phyloP scores from a whole-genome alignment of 805 yeast species.

The Kuraishia floccosa region DNA sequence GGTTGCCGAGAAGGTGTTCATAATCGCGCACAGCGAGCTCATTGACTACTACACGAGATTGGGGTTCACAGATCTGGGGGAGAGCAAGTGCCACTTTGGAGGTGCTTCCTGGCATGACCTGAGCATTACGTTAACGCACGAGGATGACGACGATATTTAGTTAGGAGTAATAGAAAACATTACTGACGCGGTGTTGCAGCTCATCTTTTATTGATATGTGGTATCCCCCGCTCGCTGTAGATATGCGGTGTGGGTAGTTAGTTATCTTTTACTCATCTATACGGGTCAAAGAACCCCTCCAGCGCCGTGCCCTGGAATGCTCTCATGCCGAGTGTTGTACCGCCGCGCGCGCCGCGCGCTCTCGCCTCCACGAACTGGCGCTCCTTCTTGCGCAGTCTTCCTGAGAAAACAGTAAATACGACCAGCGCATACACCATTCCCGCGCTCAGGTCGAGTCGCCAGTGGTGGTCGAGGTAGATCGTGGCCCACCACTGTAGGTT shows the following conservation, averaged over 20 bases:
- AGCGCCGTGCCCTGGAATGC: conserved; percentile 37
- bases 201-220: neutral
- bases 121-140: conserved; percentile 25
- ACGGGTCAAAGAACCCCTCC: conserved; percentile 45
- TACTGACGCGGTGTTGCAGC: too few species aligned
- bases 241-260: too few species aligned
- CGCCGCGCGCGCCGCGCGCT: conserved; percentile 24
- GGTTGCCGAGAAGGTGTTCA: conserved; percentile 65
- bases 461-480: conserved; percentile 64
- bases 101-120: conserved; percentile 54
- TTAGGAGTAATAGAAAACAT: too few species aligned
- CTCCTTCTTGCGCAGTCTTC: conserved; percentile 23
- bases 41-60: conserved; percentile 70
- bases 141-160: conserved; percentile 33
- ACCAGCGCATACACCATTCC: conserved; percentile 43
- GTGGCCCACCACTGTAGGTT: conserved; percentile 66
- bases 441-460: conserved; percentile 47
- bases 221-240: too few species aligned
- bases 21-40: conserved; percentile 61
- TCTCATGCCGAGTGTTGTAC: conserved; percentile 52
- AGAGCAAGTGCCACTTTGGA: conserved; percentile 46
- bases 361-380: conserved; percentile 26
- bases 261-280: conserved; percentile 4
- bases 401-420: conserved; percentile 26
- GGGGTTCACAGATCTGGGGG: conserved; percentile 68